A percentile compares a stretch with the other conserved stretches of the same genome.
Conservation (phyloP, 2,329 filamentous ascomycete species). For the Grosmannia huntii region DNA sequence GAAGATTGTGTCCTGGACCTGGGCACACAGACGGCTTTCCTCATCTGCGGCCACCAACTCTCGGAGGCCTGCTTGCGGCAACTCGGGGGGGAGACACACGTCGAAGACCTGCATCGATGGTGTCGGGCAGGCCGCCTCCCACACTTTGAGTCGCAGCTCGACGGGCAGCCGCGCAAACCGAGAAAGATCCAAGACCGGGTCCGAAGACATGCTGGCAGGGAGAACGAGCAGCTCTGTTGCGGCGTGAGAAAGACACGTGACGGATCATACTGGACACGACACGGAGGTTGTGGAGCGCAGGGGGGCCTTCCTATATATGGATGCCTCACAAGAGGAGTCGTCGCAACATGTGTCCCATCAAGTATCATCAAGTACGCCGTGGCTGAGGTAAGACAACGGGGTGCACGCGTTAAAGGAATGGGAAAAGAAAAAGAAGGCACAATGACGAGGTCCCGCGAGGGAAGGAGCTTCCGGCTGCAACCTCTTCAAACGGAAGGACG, state of each 20-base stretch:
- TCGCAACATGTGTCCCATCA: neutral
- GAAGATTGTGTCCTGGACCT: slow-evolving; percentile 3
- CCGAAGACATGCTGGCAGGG: neutral
- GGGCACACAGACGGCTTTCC: neutral
- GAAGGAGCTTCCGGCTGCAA: neutral
- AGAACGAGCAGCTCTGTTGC: neutral
- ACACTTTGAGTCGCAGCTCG: slow-evolving; percentile 14
- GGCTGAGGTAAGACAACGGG: too few relatives aligned
- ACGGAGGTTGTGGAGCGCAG: neutral
- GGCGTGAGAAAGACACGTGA: neutral
- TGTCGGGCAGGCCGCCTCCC: slow-evolving; percentile 10
- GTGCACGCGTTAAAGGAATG: neutral
- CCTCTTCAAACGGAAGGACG: neutral
- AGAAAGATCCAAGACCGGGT: neutral
- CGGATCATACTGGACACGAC: neutral
- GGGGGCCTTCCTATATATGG: neutral
- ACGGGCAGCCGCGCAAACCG: slow-evolving; percentile 12
- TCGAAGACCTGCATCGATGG: slow-evolving; percentile 15
- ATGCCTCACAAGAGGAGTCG: neutral
- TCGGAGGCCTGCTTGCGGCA: neutral
- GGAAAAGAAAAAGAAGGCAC: neutral
- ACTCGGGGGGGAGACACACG: slow-evolving; percentile 7
- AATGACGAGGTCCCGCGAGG: too few relatives aligned
- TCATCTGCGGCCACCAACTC: neutral
- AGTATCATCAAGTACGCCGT: too few relatives aligned